Evolutionary conservation across 2,329 filamentous ascomycete genomes (phyloP), one percentile per base, ranked within the genome.

Genomic region (Cylindrodendrum hubeiense): DNA sequence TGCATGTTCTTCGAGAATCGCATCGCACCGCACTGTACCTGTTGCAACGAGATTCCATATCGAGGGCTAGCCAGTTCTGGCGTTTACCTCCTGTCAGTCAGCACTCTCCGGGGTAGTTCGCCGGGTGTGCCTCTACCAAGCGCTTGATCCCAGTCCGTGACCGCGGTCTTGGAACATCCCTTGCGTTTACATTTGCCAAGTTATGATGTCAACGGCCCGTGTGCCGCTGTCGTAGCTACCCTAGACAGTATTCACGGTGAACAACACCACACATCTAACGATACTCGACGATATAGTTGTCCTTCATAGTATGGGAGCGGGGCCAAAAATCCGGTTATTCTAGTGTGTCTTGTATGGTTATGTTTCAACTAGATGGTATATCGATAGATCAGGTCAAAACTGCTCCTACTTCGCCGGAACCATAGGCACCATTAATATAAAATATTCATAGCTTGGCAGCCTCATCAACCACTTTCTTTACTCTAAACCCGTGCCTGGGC

Each of bases 401-500:
- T n/a, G n/a, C n/a, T n/a, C n/a, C n/a, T n/a, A n/a, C n/a, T n/a
- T n/a, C n/a, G n/a, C n/a, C n/a, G n/a, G n/a, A n/a, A n/a, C n/a
- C n/a, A n/a, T n/a, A n/a, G n/a, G n/a, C n/a, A n/a, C n/a, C n/a
- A n/a, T n/a, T n/a, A n/a, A n/a, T n/a, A n/a, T n/a, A n/a, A n/a
- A n/a, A n/a, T n/a, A n/a, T n/a, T 64, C 41, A 71, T 30, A 71
- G 12, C 63, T 60, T 67, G 34, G 56, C 54, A 7, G 10, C 52
- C 9, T 34, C 39, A 19, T 44, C 56, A 1, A n/a, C 41, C 4
- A 22, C 66, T 65, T 80, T 81, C 60, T 69, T 73, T 46, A 89
- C 77, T 64, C 83, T 81, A 76, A 90, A 91, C 22, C 86, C 85
- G 74, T 86, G 85, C 69, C 90, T 82, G 7, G 90, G 90, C 59